phyloP scores from a whole-genome alignment of 306 rosid genomes.

The Lupinus albus region DNA sequence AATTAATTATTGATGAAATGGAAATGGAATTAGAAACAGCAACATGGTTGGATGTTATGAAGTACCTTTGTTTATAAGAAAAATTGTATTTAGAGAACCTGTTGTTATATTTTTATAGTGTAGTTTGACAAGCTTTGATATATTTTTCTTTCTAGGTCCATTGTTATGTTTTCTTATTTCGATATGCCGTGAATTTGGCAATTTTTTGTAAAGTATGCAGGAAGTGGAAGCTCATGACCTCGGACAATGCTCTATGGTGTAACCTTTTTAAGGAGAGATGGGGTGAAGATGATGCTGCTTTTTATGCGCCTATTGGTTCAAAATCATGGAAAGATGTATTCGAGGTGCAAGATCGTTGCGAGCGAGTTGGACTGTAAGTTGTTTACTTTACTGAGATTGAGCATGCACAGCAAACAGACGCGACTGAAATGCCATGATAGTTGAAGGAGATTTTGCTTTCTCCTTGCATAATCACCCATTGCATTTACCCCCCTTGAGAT shows the following conservation, averaged over 20 bases:
- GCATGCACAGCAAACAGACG: conserved; percentile 13
- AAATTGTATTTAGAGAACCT: too few relatives aligned
- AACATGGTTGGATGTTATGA: conserved; percentile 14
- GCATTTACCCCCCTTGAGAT: not conserved
- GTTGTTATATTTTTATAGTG: too few relatives aligned
- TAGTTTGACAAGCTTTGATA: not conserved
- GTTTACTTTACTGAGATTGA: not conserved
- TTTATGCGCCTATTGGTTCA: conserved; percentile 56
- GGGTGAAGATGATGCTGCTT: conserved; percentile 65
- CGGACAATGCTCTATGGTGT: conserved; percentile 61
- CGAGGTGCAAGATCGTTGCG: too few relatives aligned
- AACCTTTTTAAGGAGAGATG: conserved; percentile 77
- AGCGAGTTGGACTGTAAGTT: too few relatives aligned
- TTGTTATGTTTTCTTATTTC: not conserved
- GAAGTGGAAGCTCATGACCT: conserved; percentile 69
- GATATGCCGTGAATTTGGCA: conserved; percentile 21
- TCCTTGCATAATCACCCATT: conserved; percentile 5
- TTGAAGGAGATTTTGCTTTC: conserved; percentile 16
- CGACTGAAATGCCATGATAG: conserved; percentile 4
- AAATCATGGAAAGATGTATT: not conserved
- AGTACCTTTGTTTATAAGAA: too few relatives aligned
- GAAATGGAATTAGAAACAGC: not conserved
- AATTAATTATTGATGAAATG: not conserved
- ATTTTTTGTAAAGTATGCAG: conserved; percentile 56
- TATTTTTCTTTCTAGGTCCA: conserved; percentile 12